Percentiles rank a stretch among this genome's conserved stretches.
Evolutionary conservation across 2,329 filamentous ascomycete genomes (phyloP).

Genomic region (Fusarium compactum): DNA sequence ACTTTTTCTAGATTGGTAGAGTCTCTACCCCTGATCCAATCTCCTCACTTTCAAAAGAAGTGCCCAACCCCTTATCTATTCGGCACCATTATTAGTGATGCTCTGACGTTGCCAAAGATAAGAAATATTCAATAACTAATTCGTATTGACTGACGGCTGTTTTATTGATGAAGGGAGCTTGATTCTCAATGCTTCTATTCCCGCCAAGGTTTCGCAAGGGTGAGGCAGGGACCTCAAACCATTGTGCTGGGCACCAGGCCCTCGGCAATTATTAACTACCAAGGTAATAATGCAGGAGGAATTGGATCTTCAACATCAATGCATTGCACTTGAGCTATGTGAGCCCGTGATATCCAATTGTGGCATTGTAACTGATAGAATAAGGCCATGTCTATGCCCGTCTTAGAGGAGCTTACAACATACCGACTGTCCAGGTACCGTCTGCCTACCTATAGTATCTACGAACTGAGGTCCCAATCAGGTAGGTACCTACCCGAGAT

Average conservation of each 20-base stretch:
- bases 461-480: neutral
- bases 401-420: neutral
- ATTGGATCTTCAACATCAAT: neutral
- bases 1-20: neutral
- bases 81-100: neutral
- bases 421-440: neutral
- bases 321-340: neutral
- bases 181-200: neutral
- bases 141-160: neutral
- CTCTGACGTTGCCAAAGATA: neutral
- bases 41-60: conserved; percentile 14
- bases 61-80: conserved; percentile 7
- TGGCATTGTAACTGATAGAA: neutral
- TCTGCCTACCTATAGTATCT: neutral
- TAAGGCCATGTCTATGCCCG: neutral
- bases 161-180: neutral
- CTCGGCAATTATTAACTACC: neutral
- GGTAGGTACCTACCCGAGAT: neutral
- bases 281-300: neutral
- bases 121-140: too few species aligned
- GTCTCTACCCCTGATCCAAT: neutral
- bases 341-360: neutral
- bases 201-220: neutral
- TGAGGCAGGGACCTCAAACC: neutral
- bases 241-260: neutral